A percentile compares a stretch with the other conserved stretches of the same genome.
Evolutionary conservation across 495 filamentous ascomycete species (phyloP).

Genomic region (Penicillium coffeae): DNA sequence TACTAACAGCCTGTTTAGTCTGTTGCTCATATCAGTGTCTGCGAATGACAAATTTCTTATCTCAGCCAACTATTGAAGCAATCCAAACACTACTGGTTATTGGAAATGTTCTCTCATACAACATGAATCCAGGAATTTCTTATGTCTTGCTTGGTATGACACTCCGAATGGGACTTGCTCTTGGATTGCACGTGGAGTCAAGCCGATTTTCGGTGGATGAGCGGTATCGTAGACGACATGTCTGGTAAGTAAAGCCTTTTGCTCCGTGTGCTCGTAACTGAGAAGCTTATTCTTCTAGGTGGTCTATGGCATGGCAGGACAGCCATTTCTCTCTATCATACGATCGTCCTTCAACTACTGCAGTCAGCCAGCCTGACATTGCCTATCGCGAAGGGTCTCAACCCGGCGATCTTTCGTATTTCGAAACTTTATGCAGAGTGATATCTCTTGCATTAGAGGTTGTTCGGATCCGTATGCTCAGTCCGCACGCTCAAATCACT

Average conservation of each 20-base stretch:
- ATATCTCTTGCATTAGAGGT: conserved; percentile 53
- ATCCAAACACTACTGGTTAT: conserved; percentile 57
- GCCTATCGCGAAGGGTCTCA: conserved; percentile 38
- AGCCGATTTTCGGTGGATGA: conserved; percentile 42
- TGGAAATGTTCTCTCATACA: conserved; percentile 59
- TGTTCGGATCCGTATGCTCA: conserved; percentile 52
- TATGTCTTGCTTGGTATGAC: conserved; percentile 57
- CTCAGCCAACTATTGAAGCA: conserved; percentile 53
- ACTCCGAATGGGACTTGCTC: conserved; percentile 53
- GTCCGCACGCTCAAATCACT: conserved; percentile 39
- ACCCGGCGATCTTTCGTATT: conserved; percentile 44
- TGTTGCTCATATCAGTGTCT: conserved; percentile 63
- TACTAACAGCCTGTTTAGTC: conserved; percentile 26
- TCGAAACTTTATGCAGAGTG: conserved; percentile 52
- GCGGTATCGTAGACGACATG: conserved; percentile 37
- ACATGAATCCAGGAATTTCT: conserved; percentile 61
- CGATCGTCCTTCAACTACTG: conserved; percentile 52
- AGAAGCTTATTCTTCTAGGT: conserved; percentile 31
- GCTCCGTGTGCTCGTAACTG: background rate
- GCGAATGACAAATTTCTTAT: conserved; percentile 59
- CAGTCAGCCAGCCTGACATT: conserved; percentile 46
- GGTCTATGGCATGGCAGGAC: conserved; percentile 62
- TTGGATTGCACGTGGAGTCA: conserved; percentile 53
- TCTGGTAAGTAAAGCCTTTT: conserved; percentile 29
- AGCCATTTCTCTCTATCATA: conserved; percentile 58